Percentiles rank a stretch among this genome's conserved stretches.
Evolutionary conservation across 1,284 basidiomycete genomes (phyloP).

Genomic region (Anthracocystis panici-leucophaei): DNA sequence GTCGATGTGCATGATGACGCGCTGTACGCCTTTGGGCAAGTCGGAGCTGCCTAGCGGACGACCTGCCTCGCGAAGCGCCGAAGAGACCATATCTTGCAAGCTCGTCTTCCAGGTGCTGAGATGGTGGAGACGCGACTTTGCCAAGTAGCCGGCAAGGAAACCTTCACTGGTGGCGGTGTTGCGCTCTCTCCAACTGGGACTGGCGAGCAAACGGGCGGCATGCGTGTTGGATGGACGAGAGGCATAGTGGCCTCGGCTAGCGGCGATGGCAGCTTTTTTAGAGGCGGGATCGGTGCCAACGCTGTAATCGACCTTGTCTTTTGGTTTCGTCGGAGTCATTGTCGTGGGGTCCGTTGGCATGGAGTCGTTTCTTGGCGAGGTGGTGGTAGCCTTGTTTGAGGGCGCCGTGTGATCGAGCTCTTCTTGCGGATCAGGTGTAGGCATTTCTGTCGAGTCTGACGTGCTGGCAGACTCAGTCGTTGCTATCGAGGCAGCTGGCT

Average conservation of each 20-base stretch:
- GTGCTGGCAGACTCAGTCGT: not conserved
- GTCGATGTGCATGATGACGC: conserved; percentile 67
- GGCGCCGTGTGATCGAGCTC: no score
- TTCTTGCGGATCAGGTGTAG: not conserved
- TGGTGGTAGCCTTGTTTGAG: not conserved
- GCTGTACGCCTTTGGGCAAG: conserved; percentile 67
- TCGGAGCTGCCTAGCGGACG: conserved; percentile 75
- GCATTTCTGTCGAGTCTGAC: not conserved
- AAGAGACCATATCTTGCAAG: conserved; percentile 80
- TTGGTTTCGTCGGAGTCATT: conserved; percentile 24
- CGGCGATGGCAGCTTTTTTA: conserved; percentile 28
- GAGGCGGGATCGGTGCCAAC: conserved; percentile 51
- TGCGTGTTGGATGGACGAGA: conserved; percentile 52
- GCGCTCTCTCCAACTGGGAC: conserved; percentile 78
- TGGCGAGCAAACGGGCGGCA: conserved; percentile 57
- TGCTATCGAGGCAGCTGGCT: conserved; percentile 1
- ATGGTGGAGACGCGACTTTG: conserved; percentile 90
- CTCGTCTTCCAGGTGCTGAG: conserved; percentile 93
- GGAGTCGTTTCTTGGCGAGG: not conserved
- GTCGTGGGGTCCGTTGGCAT: not conserved
- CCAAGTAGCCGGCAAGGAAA: conserved; percentile 90
- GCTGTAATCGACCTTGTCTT: conserved; percentile 30
- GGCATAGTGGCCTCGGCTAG: conserved; percentile 42
- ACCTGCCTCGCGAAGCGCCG: conserved; percentile 75
- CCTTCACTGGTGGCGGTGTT: conserved; percentile 85